These are phyloP conservation scores for Endogone sp. DNA, from an alignment of 192 early-diverging fungal species.

Conservation along the genomic window DNA sequence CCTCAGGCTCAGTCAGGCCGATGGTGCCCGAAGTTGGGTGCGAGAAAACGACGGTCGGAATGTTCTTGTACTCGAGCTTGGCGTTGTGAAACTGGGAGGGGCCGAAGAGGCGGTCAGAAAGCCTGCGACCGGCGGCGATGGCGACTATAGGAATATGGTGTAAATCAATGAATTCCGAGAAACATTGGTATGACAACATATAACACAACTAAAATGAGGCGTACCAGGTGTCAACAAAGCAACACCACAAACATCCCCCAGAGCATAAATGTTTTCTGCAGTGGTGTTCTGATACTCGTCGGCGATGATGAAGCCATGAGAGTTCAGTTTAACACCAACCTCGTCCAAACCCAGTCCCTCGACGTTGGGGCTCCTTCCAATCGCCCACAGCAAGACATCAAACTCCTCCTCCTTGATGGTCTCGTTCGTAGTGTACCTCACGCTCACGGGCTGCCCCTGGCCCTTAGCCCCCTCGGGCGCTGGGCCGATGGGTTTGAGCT, in stretches of 20 bases:
- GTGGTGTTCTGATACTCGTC: constrained; percentile 89
- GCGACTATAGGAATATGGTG: too few relatives aligned
- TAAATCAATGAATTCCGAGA: not conserved
- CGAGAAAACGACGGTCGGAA: constrained; percentile 95
- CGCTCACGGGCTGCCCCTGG: constrained; percentile 39
- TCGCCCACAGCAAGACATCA: constrained; percentile 88
- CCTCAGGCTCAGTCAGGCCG: constrained; percentile 87
- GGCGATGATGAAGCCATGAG: constrained; percentile 69
- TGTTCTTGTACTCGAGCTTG: constrained; percentile 91
- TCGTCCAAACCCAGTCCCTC: constrained; percentile 66
- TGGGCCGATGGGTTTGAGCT: constrained; percentile 37
- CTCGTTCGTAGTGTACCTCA: constrained; percentile 37
- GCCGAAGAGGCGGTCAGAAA: constrained; percentile 92
- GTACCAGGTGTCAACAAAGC: constrained; percentile 88
- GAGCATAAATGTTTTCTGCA: constrained; percentile 68
- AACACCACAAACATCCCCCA: constrained; percentile 93
- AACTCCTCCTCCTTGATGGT: constrained; percentile 51
- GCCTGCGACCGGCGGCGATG: constrained; percentile 87
- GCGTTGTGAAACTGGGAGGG: constrained; percentile 60
- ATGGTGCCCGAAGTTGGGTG: constrained; percentile 86
- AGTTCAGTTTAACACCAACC: constrained; percentile 57
- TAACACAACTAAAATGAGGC: not conserved
- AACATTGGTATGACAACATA: too few relatives aligned
- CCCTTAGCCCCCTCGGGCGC: constrained; percentile 44
- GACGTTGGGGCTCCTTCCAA: constrained; percentile 80